phyloP scores from a whole-genome alignment of 495 filamentous ascomycete species.

The Immersiella caudata region DNA sequence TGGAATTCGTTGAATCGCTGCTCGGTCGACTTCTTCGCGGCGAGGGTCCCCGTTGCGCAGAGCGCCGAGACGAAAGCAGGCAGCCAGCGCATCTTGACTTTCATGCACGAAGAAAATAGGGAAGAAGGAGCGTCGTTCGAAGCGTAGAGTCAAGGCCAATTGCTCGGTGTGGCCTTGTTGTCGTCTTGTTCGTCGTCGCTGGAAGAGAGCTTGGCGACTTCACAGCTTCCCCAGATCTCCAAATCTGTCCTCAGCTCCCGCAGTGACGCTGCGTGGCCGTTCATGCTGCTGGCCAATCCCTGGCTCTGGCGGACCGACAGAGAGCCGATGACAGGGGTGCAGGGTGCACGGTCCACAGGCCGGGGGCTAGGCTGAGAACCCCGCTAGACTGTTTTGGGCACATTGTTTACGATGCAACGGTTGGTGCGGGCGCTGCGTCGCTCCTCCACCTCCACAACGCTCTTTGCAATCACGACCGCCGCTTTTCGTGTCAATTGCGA shows the following conservation, averaged over 20 bases:
- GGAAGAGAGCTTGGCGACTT: slow-evolving; percentile 20
- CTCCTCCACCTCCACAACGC: slow-evolving; percentile 19
- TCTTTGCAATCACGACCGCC: neutral
- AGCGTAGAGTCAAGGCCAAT: slow-evolving; percentile 24
- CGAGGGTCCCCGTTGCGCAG: slow-evolving; percentile 53
- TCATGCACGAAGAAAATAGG: slow-evolving; percentile 9
- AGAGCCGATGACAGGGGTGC: slow-evolving; percentile 10
- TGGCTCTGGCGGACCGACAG: slow-evolving; percentile 5
- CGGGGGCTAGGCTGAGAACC: neutral
- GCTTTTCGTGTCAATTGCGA: slow-evolving; percentile 9
- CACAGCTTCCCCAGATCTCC: slow-evolving; percentile 24
- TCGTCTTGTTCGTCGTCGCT: slow-evolving; percentile 26
- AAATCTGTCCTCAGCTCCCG: slow-evolving; percentile 33
- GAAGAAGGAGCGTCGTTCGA: slow-evolving; percentile 11
- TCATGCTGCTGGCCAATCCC: slow-evolving; percentile 5
- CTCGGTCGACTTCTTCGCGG: slow-evolving; percentile 58
- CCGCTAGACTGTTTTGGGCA: slow-evolving; percentile 34
- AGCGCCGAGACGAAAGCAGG: slow-evolving; percentile 62
- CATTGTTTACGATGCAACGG: slow-evolving; percentile 37
- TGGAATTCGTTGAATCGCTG: slow-evolving; percentile 70
- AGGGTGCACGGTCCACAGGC: neutral
- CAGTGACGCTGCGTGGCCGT: slow-evolving; percentile 3
- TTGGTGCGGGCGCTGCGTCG: slow-evolving; percentile 12
- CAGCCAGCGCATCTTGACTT: slow-evolving; percentile 55
- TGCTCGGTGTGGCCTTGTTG: slow-evolving; percentile 22